Evolutionary conservation across 176 grass and related monocot species (phyloP).

Genomic region (Bonia amplexicaulis): DNA sequence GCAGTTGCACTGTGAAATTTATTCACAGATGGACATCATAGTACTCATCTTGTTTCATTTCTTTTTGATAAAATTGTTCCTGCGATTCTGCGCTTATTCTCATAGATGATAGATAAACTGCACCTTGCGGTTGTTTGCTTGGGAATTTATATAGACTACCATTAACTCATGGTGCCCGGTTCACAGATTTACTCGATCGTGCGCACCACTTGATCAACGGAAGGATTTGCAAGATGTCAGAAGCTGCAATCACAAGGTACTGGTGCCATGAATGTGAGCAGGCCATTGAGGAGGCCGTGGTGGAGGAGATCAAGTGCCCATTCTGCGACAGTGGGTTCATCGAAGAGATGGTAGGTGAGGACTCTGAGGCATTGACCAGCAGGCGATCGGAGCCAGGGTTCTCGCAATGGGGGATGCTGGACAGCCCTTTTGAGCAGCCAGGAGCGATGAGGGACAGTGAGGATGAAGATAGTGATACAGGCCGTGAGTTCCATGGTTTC

Average conservation of each 20-base stretch:
- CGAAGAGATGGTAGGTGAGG: conserved; percentile 59
- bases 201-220: conserved; percentile 3
- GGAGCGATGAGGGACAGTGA: conserved; percentile 38
- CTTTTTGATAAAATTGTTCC: conserved; percentile 20
- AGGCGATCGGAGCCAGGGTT: conserved; percentile 29
- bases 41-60: conserved; percentile 28
- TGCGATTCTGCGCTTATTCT: conserved; percentile 2
- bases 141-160: neutral
- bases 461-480: conserved; percentile 66
- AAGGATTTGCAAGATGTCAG: conserved; percentile 50
- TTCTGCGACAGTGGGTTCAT: conserved; percentile 67
- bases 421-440: conserved; percentile 32
- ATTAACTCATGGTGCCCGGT: neutral
- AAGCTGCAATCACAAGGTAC: conserved; percentile 46
- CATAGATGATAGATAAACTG: neutral
- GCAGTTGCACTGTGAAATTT: conserved; percentile 9
- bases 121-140: neutral
- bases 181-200: conserved; percentile 17
- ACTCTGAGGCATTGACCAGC: conserved; percentile 41
- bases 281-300: conserved; percentile 47
- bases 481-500: conserved; percentile 81
- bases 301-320: conserved; percentile 63
- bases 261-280: conserved; percentile 80
- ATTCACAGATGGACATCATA: neutral
- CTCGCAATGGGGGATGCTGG: conserved; percentile 53